Evolutionary conservation across 2,329 filamentous ascomycete species (phyloP), one percentile per base, ranked within the genome.

Genomic region (Fusarium mundagurra): DNA sequence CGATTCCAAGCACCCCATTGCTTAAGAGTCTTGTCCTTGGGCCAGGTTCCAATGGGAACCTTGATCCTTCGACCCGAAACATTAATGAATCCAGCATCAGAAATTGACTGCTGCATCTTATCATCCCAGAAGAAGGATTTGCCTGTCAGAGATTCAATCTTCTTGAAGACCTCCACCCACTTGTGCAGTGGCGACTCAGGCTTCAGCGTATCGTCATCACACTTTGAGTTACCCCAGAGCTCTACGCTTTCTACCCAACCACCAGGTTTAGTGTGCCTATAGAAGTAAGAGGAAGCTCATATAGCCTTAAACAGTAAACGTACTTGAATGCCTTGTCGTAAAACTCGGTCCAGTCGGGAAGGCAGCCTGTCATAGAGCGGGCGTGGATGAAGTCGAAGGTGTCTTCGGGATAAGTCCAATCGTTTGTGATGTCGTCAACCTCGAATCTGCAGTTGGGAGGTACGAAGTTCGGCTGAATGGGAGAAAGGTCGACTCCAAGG

Each of bases 391-490:
- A 89, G 80, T 92, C 90, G 71, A 91, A 90, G 7, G 48, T 62
- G 59, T 86, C 75, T 0, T 82, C 76, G 0, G 85, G 82, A 41
- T 82, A 89, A 78, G 82, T 88, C 84, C 84, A 86, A 10, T 83
- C 79, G 24, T 81, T 84, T 71, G 89, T 88, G 39, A 89, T 86
- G 72, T 93, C 90, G 78, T 92, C 91, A 44, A 92, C 86, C 62
- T 91, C 85, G 65, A 92, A 93, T 68, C 88, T 86, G 61, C 91
- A 89, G 75, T 92, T 93, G 22, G 86, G 84, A 1, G 90, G 90
- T 1, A 91, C 86, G 80, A 83, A 88, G 22, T 82, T 82, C 6
- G 89, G 88, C 67, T 91, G 89, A 20, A 90, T 89, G 1, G 89
- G 88, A 20, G 87, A 89, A 4, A 91, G 82, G 72, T 91, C 89